phyloP scores from a whole-genome alignment of 805 yeast species.

The Blastobotrys terrestris region DNA sequence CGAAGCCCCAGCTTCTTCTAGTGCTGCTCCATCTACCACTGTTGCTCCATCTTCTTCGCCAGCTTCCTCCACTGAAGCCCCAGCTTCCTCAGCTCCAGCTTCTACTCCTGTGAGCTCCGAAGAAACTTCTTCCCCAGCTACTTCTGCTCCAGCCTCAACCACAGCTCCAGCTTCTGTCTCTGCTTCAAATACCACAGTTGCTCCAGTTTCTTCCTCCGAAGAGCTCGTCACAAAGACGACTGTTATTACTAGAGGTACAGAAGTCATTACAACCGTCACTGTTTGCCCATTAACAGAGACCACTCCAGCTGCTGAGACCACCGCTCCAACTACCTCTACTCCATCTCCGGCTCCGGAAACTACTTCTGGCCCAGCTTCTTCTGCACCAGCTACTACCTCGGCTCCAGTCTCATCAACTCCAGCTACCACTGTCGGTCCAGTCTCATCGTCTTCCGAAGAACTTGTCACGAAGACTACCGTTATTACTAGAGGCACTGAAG shows the following conservation, averaged over 20 bases:
- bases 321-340: conserved; percentile 5
- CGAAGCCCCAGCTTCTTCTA: too few relatives aligned
- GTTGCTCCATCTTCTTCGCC: neutral
- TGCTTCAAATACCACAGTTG: conserved; percentile 4
- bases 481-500: conserved; percentile 1
- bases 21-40: neutral
- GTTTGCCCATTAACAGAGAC: conserved; percentile 4
- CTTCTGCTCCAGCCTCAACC: conserved; percentile 1
- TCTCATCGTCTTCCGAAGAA: conserved; percentile 1
- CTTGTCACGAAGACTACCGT: conserved; percentile 1
- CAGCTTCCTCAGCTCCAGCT: neutral
- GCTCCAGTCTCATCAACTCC: conserved; percentile 2
- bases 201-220: conserved; percentile 6
- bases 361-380: neutral
- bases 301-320: conserved; percentile 3
- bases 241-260: conserved; percentile 7
- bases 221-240: conserved; percentile 11
- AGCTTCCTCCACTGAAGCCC: conserved; percentile 1
- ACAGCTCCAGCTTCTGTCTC: neutral
- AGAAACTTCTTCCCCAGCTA: conserved; percentile 1
- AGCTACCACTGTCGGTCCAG: conserved; percentile 4
- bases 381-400: conserved; percentile 3
- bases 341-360: conserved; percentile 3
- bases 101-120: conserved; percentile 1
- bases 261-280: conserved; percentile 9